These are phyloP conservation scores for Asclepias syriaca DNA, from an alignment of 257 asterid species.

Conservation along the genomic window DNA sequence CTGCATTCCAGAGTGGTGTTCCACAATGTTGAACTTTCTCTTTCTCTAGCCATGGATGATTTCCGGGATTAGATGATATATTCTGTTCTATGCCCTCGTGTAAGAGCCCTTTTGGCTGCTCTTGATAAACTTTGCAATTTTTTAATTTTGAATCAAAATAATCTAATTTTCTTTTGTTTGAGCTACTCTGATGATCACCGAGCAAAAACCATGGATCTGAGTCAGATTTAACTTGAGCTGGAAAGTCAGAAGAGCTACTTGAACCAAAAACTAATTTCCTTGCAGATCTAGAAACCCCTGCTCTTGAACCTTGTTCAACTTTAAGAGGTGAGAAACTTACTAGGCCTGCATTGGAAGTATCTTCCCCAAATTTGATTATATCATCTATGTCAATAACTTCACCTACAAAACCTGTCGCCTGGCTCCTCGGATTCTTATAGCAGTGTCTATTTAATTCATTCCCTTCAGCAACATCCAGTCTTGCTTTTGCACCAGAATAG, in stretches of 20 bases:
- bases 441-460: slow-evolving; percentile 26
- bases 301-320: slow-evolving; percentile 31
- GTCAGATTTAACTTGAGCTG: slow-evolving; percentile 37
- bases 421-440: slow-evolving; percentile 32
- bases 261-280: slow-evolving; percentile 37
- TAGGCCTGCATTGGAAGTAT: slow-evolving; percentile 26
- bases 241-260: slow-evolving; percentile 35
- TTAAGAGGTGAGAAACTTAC: slow-evolving; percentile 35
- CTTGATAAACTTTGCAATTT: slow-evolving; percentile 23
- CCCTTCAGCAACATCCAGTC: slow-evolving; percentile 26
- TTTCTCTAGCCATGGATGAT: slow-evolving; percentile 31
- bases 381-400: slow-evolving; percentile 64
- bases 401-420: slow-evolving; percentile 45
- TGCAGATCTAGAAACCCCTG: slow-evolving; percentile 25
- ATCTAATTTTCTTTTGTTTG: slow-evolving; percentile 28
- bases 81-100: slow-evolving; percentile 30
- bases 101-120: slow-evolving; percentile 26
- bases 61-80: slow-evolving; percentile 26
- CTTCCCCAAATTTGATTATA: slow-evolving; percentile 34
- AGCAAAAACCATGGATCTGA: slow-evolving; percentile 40
- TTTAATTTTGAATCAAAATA: slow-evolving; percentile 29
- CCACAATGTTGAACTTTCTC: slow-evolving; percentile 31
- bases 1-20: slow-evolving; percentile 69
- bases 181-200: slow-evolving; percentile 29
- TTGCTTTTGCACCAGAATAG: slow-evolving; percentile 36